These are phyloP conservation scores for Polyporus arcularius DNA, from an alignment of 768 basidiomycete genomes.

Conservation along the genomic window DNA sequence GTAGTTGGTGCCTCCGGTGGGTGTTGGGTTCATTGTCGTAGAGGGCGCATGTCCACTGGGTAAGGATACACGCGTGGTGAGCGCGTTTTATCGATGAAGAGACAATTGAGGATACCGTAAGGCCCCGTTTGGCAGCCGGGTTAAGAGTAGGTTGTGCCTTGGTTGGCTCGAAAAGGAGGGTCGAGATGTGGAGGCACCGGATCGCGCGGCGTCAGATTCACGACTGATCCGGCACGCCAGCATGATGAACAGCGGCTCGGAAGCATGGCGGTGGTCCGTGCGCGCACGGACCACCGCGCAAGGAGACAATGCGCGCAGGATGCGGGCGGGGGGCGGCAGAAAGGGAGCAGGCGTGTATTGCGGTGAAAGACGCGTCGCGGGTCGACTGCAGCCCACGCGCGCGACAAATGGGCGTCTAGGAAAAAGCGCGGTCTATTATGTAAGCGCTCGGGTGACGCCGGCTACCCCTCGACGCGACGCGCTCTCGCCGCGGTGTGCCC, in stretches of 20 bases:
- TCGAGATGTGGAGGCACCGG: conserved; percentile 21
- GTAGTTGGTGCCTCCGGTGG: neutral
- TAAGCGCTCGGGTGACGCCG: conserved; percentile 21
- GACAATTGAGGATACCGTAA: neutral
- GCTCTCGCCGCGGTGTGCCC: conserved; percentile 27
- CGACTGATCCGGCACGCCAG: conserved; percentile 11
- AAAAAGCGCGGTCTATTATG: conserved; percentile 18
- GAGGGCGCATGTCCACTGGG: no score
- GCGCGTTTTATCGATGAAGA: neutral
- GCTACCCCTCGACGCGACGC: conserved; percentile 27
- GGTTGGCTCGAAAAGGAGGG: conserved; percentile 10
- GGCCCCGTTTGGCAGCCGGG: no score
- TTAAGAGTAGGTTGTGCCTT: conserved; percentile 6
- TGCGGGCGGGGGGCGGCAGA: neutral
- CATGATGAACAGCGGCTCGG: conserved; percentile 4
- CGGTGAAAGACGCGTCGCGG: neutral
- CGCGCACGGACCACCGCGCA: neutral
- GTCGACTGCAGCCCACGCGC: no score
- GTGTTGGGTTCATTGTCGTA: neutral
- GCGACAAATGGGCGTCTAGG: conserved; percentile 13
- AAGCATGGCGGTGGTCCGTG: neutral
- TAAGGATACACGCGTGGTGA: neutral
- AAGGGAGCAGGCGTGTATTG: neutral
- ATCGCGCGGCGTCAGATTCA: conserved; percentile 18
- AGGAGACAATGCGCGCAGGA: neutral